Evolutionary conservation across 768 basidiomycete species (phyloP).

Genomic region (Rhizopogon sp.): DNA sequence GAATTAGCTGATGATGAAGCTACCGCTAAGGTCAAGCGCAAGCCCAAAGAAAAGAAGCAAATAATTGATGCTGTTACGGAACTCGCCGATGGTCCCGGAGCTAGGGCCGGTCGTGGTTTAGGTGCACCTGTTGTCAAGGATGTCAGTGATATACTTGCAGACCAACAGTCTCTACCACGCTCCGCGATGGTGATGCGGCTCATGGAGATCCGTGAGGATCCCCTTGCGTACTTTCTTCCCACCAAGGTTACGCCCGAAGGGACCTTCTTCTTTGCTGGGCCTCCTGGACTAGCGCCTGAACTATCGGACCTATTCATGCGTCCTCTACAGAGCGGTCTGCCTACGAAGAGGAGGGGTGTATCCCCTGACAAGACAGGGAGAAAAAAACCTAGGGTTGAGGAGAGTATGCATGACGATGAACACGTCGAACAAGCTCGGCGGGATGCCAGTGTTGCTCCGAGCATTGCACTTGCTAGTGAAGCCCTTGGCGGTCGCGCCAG

Average conservation of each 20-base stretch:
- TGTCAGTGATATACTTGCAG: slow-evolving; percentile 68
- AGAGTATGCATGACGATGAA: slow-evolving; percentile 41
- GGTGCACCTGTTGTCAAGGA: slow-evolving; percentile 49
- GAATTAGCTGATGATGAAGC: slow-evolving; percentile 34
- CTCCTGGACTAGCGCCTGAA: slow-evolving; percentile 79
- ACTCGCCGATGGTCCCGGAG: slow-evolving; percentile 59
- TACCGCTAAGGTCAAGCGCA: slow-evolving; percentile 39
- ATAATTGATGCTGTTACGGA: slow-evolving; percentile 91
- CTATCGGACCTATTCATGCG: slow-evolving; percentile 82
- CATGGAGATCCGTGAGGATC: slow-evolving; percentile 81
- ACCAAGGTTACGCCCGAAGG: slow-evolving; percentile 69
- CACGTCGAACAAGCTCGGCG: slow-evolving; percentile 72
- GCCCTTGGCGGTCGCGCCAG: slow-evolving; percentile 48
- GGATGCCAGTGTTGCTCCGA: slow-evolving; percentile 58
- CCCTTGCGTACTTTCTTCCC: slow-evolving; percentile 80
- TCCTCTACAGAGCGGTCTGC: slow-evolving; percentile 45
- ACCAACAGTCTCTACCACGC: slow-evolving; percentile 81
- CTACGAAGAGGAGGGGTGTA: slow-evolving; percentile 56
- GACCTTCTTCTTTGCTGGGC: slow-evolving; percentile 77
- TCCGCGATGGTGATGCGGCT: slow-evolving; percentile 84
- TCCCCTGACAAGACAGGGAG: slow-evolving; percentile 53
- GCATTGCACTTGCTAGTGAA: slow-evolving; percentile 52
- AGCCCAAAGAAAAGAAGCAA: slow-evolving; percentile 74
- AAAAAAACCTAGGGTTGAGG: slow-evolving; percentile 58
- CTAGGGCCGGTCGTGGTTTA: slow-evolving; percentile 51